These are phyloP conservation scores for Marasmius sp. DNA, from an alignment of 1,284 basidiomycete species.

Conservation along the genomic window DNA sequence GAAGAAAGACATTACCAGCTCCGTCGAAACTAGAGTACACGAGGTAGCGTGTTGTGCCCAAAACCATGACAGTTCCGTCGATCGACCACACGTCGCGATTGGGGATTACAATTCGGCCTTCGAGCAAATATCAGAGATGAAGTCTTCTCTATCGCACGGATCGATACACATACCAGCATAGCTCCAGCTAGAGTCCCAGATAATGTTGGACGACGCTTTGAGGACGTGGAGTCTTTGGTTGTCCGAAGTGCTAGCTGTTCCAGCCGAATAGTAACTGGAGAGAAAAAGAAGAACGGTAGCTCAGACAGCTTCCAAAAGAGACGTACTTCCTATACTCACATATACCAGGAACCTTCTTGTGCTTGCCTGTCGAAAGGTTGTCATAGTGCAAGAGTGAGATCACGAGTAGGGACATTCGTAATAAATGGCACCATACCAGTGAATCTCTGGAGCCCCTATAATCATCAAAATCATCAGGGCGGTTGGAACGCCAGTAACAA, in stretches of 20 bases:
- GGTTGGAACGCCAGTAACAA: background rate
- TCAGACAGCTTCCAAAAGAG: background rate
- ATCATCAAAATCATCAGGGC: background rate
- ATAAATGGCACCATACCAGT: slow-evolving; percentile 20
- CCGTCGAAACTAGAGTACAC: slow-evolving; percentile 36
- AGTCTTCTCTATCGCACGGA: too few relatives aligned
- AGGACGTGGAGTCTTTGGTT: slow-evolving; percentile 35
- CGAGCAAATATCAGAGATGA: background rate
- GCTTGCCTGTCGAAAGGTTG: slow-evolving; percentile 13
- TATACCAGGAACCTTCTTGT: slow-evolving; percentile 30
- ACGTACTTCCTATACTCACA: slow-evolving; percentile 18
- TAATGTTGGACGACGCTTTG: slow-evolving; percentile 31
- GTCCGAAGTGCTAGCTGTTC: slow-evolving; percentile 30
- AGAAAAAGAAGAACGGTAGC: background rate
- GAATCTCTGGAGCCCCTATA: slow-evolving; percentile 35
- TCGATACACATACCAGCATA: slow-evolving; percentile 23
- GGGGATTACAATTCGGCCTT: slow-evolving; percentile 29
- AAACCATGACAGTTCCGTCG: slow-evolving; percentile 32
- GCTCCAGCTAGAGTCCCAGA: slow-evolving; percentile 35
- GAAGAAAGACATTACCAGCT: slow-evolving; percentile 18
- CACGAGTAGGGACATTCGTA: background rate
- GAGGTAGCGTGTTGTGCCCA: slow-evolving; percentile 27
- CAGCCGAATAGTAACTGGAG: slow-evolving; percentile 37
- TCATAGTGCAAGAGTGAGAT: background rate
- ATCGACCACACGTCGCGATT: slow-evolving; percentile 38